phyloP scores from a whole-genome alignment of 2,329 filamentous ascomycete species.

The Cercospora zeina region DNA sequence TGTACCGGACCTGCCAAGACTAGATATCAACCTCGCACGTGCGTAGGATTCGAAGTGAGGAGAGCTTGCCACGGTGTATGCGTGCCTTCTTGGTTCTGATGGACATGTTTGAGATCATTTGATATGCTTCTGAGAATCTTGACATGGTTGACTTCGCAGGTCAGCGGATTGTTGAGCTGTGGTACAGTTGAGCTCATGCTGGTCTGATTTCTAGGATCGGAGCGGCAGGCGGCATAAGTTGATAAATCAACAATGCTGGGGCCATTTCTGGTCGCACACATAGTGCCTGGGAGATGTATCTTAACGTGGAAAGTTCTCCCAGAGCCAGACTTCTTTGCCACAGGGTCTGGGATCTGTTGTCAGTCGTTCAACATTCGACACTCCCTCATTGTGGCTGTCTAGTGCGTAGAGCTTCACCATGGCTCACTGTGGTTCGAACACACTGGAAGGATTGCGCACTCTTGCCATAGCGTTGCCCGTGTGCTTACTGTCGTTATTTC shows the following conservation, averaged over 20 bases:
- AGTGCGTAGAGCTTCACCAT: not conserved
- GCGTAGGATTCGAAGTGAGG: not conserved
- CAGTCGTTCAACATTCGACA: not conserved
- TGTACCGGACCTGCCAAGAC: not conserved
- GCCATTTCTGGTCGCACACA: not conserved
- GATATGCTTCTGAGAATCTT: not conserved
- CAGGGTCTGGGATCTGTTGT: not conserved
- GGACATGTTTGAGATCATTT: not conserved
- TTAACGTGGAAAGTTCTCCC: not conserved
- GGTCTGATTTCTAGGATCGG: conserved; percentile 1
- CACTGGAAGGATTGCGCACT: not conserved
- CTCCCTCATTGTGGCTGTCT: not conserved
- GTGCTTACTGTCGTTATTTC: conserved; percentile 1
- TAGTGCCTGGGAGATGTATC: not conserved
- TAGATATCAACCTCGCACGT: not conserved
- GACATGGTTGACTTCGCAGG: not conserved
- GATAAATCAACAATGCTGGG: not conserved
- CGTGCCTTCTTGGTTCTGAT: too few relatives aligned
- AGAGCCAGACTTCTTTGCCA: too few relatives aligned
- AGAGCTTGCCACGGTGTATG: not conserved
- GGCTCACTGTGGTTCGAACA: not conserved
- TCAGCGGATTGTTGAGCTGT: not conserved
- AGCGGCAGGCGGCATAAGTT: not conserved
- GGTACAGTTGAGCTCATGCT: not conserved
- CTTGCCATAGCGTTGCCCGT: conserved; percentile 17